These are phyloP conservation scores for Fusarium cicatricum DNA, from an alignment of 2,329 filamentous ascomycete species.

Conservation along the genomic window DNA sequence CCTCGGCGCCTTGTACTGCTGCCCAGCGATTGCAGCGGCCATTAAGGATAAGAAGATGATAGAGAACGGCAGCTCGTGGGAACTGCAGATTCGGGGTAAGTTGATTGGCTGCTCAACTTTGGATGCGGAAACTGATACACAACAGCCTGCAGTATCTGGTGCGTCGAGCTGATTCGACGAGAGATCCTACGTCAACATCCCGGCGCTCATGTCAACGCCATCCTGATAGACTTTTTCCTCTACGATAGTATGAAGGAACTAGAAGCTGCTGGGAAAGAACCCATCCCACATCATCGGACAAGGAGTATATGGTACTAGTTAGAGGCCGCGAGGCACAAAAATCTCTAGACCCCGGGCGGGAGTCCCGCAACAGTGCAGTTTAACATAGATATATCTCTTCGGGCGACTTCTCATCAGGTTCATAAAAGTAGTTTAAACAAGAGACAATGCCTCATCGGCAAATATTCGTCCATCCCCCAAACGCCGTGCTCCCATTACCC, in stretches of 20 bases:
- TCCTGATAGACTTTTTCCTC: conserved; percentile 95
- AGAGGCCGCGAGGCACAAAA: conserved; percentile 14
- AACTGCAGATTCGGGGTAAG: conserved; percentile 84
- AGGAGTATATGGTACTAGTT: conserved; percentile 91
- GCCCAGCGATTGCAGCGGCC: conserved; percentile 76
- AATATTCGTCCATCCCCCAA: conserved; percentile 18
- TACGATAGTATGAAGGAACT: conserved; percentile 93
- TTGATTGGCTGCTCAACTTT: background rate
- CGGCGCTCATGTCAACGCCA: conserved; percentile 78
- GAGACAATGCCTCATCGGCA: conserved; percentile 32
- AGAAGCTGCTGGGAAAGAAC: conserved; percentile 69
- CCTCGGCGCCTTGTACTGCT: conserved; percentile 84
- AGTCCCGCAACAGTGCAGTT: conserved; percentile 16
- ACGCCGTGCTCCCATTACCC: conserved; percentile 36
- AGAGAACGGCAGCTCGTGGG: conserved; percentile 77
- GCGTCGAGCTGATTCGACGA: conserved; percentile 84
- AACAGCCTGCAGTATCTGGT: conserved; percentile 91
- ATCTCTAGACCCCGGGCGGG: conserved; percentile 13
- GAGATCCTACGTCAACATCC: conserved; percentile 82
- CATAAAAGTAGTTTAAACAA: conserved; percentile 25
- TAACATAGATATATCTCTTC: conserved; percentile 30
- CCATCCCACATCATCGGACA: conserved; percentile 81
- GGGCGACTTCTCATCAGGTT: conserved; percentile 8
- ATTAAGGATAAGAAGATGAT: conserved; percentile 73
- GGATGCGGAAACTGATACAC: conserved; percentile 13